A percentile compares a stretch with the other conserved stretches of the same genome.
phyloP scores from a whole-genome alignment of 2,329 filamentous ascomycete species.

The Cercospora canescens region DNA sequence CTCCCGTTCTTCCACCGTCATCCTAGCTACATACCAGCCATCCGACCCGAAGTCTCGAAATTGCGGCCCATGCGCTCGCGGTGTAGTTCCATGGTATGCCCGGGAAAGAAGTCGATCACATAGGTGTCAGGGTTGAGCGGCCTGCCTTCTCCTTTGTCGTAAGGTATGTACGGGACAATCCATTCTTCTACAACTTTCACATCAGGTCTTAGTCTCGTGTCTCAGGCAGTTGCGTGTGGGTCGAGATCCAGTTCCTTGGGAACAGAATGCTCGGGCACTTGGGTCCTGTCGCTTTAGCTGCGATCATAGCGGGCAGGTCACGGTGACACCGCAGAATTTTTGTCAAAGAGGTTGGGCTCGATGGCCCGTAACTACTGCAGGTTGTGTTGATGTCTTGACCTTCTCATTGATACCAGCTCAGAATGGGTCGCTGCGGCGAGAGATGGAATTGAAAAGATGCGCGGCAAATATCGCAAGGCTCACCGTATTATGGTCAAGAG shows the following conservation, averaged over 20 bases:
- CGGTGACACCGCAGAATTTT: no score
- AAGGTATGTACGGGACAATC: neutral
- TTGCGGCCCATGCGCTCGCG: neutral
- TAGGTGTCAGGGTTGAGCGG: neutral
- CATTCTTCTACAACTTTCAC: neutral
- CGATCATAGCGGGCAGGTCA: neutral
- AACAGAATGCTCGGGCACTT: neutral
- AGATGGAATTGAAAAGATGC: no score
- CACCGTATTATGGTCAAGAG: no score
- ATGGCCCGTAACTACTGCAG: no score
- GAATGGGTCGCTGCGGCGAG: no score
- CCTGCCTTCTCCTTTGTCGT: neutral
- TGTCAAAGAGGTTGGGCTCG: no score
- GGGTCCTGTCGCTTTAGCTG: neutral
- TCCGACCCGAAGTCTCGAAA: neutral
- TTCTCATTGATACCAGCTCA: neutral
- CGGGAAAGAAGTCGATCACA: neutral
- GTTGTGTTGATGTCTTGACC: no score
- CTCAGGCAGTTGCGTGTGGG: neutral
- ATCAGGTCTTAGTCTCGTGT: neutral
- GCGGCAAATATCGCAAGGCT: no score
- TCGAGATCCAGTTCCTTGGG: neutral
- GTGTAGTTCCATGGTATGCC: neutral
- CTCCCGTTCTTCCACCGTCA: neutral
- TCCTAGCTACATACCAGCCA: neutral